Base-by-base conservation (phyloP, 2,329 filamentous ascomycete genomes). In the Amesomyces nigricolor region DNA sequence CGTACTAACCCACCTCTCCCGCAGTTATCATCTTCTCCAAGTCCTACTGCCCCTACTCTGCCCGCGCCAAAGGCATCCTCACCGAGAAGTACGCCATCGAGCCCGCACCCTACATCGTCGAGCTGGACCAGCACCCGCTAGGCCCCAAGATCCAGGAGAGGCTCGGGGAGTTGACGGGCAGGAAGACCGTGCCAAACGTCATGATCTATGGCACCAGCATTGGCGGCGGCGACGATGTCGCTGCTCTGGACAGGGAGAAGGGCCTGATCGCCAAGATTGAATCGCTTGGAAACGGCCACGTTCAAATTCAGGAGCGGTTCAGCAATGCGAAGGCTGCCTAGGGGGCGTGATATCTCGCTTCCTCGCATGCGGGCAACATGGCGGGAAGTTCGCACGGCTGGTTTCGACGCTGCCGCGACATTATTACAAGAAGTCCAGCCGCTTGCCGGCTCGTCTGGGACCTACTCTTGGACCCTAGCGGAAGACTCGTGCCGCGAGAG, bases 11-110 rank as follows among this genome's bases (percentile, higher is more conserved):
- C 32, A 47, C 5, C 43, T n/a, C 39, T 42, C 44, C 54, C 32
- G 56, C 62, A 94, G 90, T 97, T 58, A 88, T 96, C 69, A 89
- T 99, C 65, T 97, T 97, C 75, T 96, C 91, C 61, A 97, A 99
- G 72, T 83, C 88, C 1, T 96, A 92, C 73, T 99, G 94, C 71
- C 90, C 88, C 0, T 86, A 82, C 73, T 96, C 91, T 50, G 87
- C 85, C 68, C 85, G 83, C 63, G 94, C 94, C 45, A 99, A 99
- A 73, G 77, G 78, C 43, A 81, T 97, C 54, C 81, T 99, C 40
- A 82, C 96, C 42, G 83, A 91, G 19, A 86, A 87, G 64, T 97
- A 97, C 75, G 77, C 76, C 53, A 95, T 99, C 67, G 80, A 83
- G 0, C 94, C 94, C 0, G 73, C 82, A 10, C 94, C 94, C 0